Conservation (phyloP, 2,329 filamentous ascomycete species). For the Nemania sp. region DNA sequence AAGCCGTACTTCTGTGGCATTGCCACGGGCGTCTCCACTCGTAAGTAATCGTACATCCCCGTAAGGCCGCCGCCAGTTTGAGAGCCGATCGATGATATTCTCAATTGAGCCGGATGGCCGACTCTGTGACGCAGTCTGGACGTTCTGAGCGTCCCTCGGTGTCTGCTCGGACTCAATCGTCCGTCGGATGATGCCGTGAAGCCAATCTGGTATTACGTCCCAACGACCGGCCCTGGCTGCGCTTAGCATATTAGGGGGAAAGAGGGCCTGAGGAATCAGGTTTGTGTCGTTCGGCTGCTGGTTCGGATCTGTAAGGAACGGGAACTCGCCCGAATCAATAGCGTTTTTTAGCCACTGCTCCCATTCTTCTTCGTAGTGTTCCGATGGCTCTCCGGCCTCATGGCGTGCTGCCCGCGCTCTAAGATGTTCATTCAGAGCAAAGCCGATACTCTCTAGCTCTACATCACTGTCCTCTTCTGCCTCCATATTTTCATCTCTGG, state of each 20-base stretch:
- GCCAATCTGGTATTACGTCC: constrained; percentile 67
- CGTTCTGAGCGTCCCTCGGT: constrained; percentile 27
- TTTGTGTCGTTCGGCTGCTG: constrained; percentile 52
- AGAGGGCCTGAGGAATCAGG: constrained; percentile 53
- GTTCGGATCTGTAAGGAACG: constrained; percentile 60
- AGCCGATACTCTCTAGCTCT: constrained; percentile 69
- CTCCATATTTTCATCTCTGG: constrained; percentile 60
- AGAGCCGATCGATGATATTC: constrained; percentile 33
- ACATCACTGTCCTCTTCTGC: constrained; percentile 67
- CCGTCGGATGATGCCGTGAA: constrained; percentile 65
- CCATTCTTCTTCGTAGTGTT: constrained; percentile 77
- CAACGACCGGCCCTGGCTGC: constrained; percentile 69
- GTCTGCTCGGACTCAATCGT: constrained; percentile 56
- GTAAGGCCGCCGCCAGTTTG: constrained; percentile 45
- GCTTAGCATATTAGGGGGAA: constrained; percentile 65
- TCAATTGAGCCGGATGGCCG: constrained; percentile 33
- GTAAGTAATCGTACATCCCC: constrained; percentile 56
- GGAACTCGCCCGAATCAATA: constrained; percentile 71
- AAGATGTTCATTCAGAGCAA: constrained; percentile 73
- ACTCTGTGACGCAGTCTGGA: constrained; percentile 28
- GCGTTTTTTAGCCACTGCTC: constrained; percentile 80
- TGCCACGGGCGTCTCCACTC: constrained; percentile 47
- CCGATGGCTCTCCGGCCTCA: constrained; percentile 68
- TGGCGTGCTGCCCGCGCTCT: constrained; percentile 72
- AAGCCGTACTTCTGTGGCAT: constrained; percentile 45